Evolutionary conservation across 768 basidiomycete genomes (phyloP), one percentile per base, ranked within the genome.

Genomic region (Rhodotorula sphaerocarpa): DNA sequence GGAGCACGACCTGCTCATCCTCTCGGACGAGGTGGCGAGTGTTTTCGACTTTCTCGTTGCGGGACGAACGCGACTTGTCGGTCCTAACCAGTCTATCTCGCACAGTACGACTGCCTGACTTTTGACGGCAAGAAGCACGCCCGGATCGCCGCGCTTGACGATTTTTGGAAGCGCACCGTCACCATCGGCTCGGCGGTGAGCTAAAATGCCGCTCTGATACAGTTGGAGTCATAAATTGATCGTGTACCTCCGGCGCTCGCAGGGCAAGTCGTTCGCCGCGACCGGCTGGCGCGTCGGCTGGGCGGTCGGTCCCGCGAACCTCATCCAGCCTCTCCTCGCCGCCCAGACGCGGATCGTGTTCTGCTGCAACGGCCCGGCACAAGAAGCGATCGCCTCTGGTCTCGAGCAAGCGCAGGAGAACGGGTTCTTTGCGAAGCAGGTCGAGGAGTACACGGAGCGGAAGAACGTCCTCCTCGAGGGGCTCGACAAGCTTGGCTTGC

Each of bases 221-320:
- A n/a, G n/a, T n/a, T n/a, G n/a, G n/a, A n/a, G n/a, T n/a, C n/a
- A n/a, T n/a, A n/a, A n/a, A n/a, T n/a, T n/a, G n/a, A n/a, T n/a
- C 27, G 9, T 20, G 28, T 21, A 23, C 31, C 21, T 33, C 20
- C 31, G 25, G 30, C 21, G 36, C 25, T 2, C 27, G 27, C 47
- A 48, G 47, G 70, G 70, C 33, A 72, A 72, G 79, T 84, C 90
- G 9, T 99, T 99, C 75, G 88, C 91, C 20, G 89, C 90, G 7
- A 99, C 93, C 5, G 93, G 95, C 30, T 97, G 91, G 92, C 86
- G 93, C 61, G 83, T 97, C 51, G 93, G 95, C 66, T 97, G 92
- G 92, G 82, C 93, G 12, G 86, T 97, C 70, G 95, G 86, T 23
- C 90, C 91, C 12, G 72, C 56, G 20, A 48, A 48, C 56, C 45